A percentile compares a stretch with the other conserved stretches of the same genome.
phyloP scores from a whole-genome alignment of 352 stramenopile species.

The Globisporangium recalcitrans region DNA sequence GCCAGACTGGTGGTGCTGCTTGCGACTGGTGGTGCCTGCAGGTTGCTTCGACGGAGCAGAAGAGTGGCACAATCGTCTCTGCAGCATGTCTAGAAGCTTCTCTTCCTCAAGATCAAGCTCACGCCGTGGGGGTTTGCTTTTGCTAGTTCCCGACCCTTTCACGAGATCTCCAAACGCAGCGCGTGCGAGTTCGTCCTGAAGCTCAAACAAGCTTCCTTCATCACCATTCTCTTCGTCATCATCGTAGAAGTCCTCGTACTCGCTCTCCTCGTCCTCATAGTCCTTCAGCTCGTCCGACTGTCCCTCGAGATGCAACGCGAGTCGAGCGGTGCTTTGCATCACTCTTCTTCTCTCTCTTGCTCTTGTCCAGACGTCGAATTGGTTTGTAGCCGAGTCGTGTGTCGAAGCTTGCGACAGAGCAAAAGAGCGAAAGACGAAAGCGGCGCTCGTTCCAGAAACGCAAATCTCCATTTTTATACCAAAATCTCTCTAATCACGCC shows the following conservation, averaged over 20 bases:
- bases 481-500: too few species aligned
- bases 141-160: not conserved
- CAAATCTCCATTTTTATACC: too few species aligned
- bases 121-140: not conserved
- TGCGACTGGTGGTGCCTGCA: not conserved
- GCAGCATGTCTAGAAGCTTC: conserved; percentile 9
- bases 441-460: too few species aligned
- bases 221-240: conserved; percentile 17
- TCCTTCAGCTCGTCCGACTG: conserved; percentile 10
- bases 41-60: not conserved
- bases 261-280: conserved; percentile 14
- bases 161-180: conserved; percentile 1
- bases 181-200: conserved; percentile 18
- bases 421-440: too few species aligned
- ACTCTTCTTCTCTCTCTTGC: not conserved
- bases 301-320: not conserved
- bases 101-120: conserved; percentile 10
- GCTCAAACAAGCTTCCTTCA: conserved; percentile 1
- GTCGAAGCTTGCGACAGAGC: too few species aligned
- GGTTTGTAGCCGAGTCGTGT: too few species aligned
- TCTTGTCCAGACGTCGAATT: not conserved
- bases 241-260: conserved; percentile 21
- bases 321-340: conserved; percentile 1
- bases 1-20: not conserved
- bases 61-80: conserved; percentile 18